Percentiles rank a stretch among this genome's conserved stretches.
These are phyloP conservation scores for Porpolomopsis calyptriformis DNA, from an alignment of 768 basidiomycete species.

Conservation along the genomic window DNA sequence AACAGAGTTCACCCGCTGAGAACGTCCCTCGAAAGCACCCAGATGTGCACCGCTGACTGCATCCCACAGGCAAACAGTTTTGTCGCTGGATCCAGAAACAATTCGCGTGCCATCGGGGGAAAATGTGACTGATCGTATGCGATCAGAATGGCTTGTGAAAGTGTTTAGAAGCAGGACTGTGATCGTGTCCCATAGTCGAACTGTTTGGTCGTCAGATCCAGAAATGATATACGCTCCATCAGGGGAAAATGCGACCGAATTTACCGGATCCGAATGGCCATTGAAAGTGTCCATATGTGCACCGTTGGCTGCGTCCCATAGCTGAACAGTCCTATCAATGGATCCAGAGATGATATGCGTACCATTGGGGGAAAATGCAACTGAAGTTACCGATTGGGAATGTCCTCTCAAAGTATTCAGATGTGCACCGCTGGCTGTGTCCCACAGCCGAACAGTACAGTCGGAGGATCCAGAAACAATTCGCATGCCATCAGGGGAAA, in stretches of 20 bases:
- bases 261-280: too few relatives aligned
- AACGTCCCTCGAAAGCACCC: background rate
- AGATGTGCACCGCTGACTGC: background rate
- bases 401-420: background rate
- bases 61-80: background rate
- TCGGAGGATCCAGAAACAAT: background rate
- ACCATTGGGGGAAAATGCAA: background rate
- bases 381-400: background rate
- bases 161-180: too few relatives aligned
- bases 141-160: background rate
- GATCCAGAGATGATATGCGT: background rate
- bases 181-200: too few relatives aligned
- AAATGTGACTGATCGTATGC: background rate
- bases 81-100: background rate
- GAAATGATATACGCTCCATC: too few relatives aligned
- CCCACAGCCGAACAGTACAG: background rate
- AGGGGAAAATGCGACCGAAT: too few relatives aligned
- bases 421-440: background rate
- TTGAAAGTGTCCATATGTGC: background rate
- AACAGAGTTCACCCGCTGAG: background rate
- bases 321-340: background rate
- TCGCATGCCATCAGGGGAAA: background rate
- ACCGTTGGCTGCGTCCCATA: background rate
- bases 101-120: background rate
- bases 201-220: too few relatives aligned